phyloP scores from a whole-genome alignment of 306 rosid genomes.

The Cicer cuneatum region DNA sequence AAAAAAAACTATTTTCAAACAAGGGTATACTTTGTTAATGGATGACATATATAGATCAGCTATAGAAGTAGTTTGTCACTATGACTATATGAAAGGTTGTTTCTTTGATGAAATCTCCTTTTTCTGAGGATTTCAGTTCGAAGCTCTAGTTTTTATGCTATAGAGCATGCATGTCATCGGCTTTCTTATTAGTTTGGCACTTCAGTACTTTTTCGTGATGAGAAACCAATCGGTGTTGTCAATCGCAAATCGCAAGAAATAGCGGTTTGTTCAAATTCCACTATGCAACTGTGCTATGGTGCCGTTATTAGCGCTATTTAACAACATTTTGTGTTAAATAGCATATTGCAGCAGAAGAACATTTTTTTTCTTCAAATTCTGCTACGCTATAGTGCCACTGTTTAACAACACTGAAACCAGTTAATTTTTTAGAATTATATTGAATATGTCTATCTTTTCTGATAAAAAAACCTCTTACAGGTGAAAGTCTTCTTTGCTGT shows the following conservation, averaged over 20 bases:
- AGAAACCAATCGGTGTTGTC: neutral
- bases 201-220: slow-evolving; percentile 3
- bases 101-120: slow-evolving; percentile 6
- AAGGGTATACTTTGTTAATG: slow-evolving; percentile 24
- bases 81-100: slow-evolving; percentile 11
- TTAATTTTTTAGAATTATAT: neutral
- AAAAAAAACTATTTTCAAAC: slow-evolving; percentile 4
- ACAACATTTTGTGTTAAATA: too few species aligned
- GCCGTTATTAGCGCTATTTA: too few species aligned
- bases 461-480: slow-evolving; percentile 48
- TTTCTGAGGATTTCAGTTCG: slow-evolving; percentile 14
- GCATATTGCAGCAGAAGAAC: too few species aligned
- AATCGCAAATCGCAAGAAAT: too few species aligned
- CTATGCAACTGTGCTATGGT: too few species aligned
- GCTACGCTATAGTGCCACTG: too few species aligned
- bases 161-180: neutral
- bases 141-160: slow-evolving; percentile 25
- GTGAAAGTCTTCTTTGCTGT: slow-evolving; percentile 93
- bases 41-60: slow-evolving; percentile 15
- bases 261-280: too few species aligned
- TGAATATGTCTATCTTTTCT: slow-evolving; percentile 28
- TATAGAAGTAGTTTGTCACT: slow-evolving; percentile 19
- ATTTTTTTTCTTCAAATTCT: too few species aligned
- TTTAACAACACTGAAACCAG: neutral
- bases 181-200: slow-evolving; percentile 39